phyloP scores from a whole-genome alignment of 2,329 filamentous ascomycete genomes.

The Sclerotinia borealis region DNA sequence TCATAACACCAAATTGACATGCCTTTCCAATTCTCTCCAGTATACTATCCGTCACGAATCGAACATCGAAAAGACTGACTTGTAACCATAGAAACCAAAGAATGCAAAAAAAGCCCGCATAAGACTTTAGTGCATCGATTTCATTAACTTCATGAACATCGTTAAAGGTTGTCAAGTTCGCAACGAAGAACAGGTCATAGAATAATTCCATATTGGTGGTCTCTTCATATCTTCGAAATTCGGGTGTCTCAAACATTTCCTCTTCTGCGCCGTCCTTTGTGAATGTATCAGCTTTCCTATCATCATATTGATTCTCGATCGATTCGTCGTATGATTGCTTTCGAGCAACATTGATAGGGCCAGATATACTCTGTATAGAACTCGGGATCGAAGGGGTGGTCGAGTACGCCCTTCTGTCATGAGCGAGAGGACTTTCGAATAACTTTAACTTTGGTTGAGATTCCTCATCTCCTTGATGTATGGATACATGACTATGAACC shows the following conservation, averaged over 20 bases:
- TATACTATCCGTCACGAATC: conserved; percentile 49
- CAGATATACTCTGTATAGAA: neutral
- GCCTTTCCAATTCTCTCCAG: conserved; percentile 49
- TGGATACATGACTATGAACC: neutral
- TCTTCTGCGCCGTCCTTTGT: conserved; percentile 1
- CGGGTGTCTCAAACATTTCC: conserved; percentile 12
- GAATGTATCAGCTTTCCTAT: neutral
- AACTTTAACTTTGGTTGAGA: conserved; percentile 16
- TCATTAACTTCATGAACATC: conserved; percentile 49
- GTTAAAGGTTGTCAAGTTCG: conserved; percentile 53
- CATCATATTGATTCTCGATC: neutral
- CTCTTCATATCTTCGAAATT: conserved; percentile 21
- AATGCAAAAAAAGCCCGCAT: conserved; percentile 45
- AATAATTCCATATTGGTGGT: conserved; percentile 38
- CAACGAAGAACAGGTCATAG: conserved; percentile 56
- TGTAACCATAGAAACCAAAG: conserved; percentile 55
- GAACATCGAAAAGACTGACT: conserved; percentile 51
- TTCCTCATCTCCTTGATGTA: neutral
- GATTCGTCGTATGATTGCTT: neutral
- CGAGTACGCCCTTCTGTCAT: conserved; percentile 5
- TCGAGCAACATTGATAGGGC: neutral
- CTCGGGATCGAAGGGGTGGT: neutral
- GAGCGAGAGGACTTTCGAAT: conserved; percentile 18
- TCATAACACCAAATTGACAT: conserved; percentile 49
- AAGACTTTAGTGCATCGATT: conserved; percentile 40